Evolutionary conservation across 176 grass and related monocot species (phyloP).

Genomic region (Oryza officinalis): DNA sequence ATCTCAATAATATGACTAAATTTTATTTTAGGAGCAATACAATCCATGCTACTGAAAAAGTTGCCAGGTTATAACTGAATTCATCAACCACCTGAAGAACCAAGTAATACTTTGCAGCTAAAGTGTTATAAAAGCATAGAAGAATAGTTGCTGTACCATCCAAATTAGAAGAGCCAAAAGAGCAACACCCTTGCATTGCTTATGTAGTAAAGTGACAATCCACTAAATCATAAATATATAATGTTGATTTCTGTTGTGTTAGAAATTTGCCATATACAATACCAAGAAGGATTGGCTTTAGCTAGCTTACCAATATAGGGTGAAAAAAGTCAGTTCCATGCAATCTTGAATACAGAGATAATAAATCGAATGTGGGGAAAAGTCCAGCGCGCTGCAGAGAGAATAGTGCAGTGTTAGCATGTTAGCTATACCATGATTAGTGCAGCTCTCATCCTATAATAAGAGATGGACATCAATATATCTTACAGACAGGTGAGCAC

Average conservation of each 20-base stretch:
- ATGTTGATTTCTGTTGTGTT: slow-evolving; percentile 10
- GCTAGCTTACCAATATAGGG: slow-evolving; percentile 66
- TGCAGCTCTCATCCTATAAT: slow-evolving; percentile 26
- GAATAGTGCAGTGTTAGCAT: slow-evolving; percentile 24
- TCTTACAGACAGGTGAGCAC: slow-evolving; percentile 31
- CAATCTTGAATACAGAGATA: slow-evolving; percentile 78
- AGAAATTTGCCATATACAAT: slow-evolving; percentile 32
- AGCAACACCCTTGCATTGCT: background rate
- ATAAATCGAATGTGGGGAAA: slow-evolving; percentile 86
- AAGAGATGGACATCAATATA: slow-evolving; percentile 26
- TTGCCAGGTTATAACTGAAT: slow-evolving; percentile 1
- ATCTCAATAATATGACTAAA: slow-evolving; percentile 28
- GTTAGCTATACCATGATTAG: slow-evolving; percentile 19
- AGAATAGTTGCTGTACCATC: background rate
- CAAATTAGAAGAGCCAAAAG: slow-evolving; percentile 15
- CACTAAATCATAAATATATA: slow-evolving; percentile 10
- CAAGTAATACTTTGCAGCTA: background rate
- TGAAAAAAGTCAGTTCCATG: slow-evolving; percentile 67
- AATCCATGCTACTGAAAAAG: background rate
- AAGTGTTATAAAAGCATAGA: slow-evolving; percentile 23
- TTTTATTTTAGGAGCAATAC: background rate
- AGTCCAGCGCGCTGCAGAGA: slow-evolving; percentile 77
- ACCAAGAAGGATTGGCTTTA: background rate
- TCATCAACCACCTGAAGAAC: slow-evolving; percentile 20
- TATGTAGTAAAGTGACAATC: slow-evolving; percentile 13